Percentiles rank a stretch among this genome's conserved stretches.
Conservation (phyloP, 768 basidiomycete species). For the Tubosaeta sp. region DNA sequence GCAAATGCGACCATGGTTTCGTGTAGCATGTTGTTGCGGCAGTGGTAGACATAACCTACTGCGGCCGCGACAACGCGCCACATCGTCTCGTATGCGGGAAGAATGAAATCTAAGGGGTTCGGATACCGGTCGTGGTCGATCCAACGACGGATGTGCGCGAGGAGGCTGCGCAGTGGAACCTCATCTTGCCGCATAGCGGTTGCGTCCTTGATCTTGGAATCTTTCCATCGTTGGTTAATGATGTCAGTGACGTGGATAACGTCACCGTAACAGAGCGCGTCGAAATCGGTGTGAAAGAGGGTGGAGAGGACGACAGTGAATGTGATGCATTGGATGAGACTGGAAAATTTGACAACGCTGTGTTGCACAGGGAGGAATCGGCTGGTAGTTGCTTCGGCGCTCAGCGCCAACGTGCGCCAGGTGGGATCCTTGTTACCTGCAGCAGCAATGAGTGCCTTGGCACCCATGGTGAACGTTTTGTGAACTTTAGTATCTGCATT, state of each 20-base stretch:
- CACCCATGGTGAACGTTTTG: conserved; percentile 17
- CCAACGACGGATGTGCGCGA: conserved; percentile 31
- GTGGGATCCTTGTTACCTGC: conserved; percentile 1
- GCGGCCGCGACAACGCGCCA: conserved; percentile 60
- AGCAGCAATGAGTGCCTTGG: conserved; percentile 19
- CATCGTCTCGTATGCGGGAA: conserved; percentile 60
- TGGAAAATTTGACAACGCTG: conserved; percentile 27
- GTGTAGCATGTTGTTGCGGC: conserved; percentile 18
- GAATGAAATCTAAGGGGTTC: conserved; percentile 48
- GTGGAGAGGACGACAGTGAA: conserved; percentile 41
- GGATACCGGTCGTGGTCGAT: conserved; percentile 27
- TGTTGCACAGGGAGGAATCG: conserved; percentile 10
- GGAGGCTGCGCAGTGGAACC: conserved; percentile 29
- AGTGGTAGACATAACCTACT: conserved; percentile 26
- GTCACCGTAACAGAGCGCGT: conserved; percentile 30
- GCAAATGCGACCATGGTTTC: conserved; percentile 25
- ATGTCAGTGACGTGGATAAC: conserved; percentile 35
- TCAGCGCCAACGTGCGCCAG: conserved; percentile 14
- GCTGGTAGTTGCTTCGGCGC: conserved; percentile 10
- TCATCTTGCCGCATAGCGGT: conserved; percentile 13
- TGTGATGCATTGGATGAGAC: conserved; percentile 41
- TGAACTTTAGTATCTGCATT: conserved; percentile 32
- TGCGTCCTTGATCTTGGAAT: conserved; percentile 18
- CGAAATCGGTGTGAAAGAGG: conserved; percentile 33
- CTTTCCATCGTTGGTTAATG: conserved; percentile 34